Evolutionary conservation across 1,284 basidiomycete species (phyloP), one percentile per base, ranked within the genome.

Genomic region (Trichosporon ovoides): DNA sequence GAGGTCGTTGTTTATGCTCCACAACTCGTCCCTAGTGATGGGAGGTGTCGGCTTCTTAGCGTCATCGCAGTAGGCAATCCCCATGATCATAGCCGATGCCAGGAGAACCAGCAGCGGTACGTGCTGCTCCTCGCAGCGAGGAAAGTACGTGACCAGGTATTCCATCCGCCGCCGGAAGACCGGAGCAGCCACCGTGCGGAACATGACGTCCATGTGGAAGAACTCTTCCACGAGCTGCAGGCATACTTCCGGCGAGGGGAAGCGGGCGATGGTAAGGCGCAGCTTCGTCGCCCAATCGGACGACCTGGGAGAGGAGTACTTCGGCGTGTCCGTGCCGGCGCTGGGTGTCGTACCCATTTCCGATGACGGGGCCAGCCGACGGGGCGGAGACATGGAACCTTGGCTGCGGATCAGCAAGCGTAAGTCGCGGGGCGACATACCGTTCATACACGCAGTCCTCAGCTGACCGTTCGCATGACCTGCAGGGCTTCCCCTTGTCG

Each of bases 401-500:
- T 22, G 24, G 13, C 43, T 48, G 9, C n/a, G 9, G 4, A 9
- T 31, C 4, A 31, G 9, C 28, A 5, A 4, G 28, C 28, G 9
- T 31, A 9, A 31, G 9, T 9, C 4, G 4, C 28, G 9, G 28
- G 9, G 28, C 9, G n/a, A 31, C 43, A n/a, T 22, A 48, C 43
- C 43, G 43, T 10, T 48, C 43, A 13, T 52, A 52, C 9, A 34
- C 34, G 22, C 51, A 52, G 28, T 48, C 43, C 7, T 48, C 43
- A 24, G 43, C 22, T 3, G 43, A 48, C 7, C 53, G 53, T 13
- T 49, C 40, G n/a, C 58, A 59, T 5, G 50, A 20, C 6, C 19
- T n/a, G 18, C 58, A 59, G 9, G 58, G 58, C 22, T 48, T 46
- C 11, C 10, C 36, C 22, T 52, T 55, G 20, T 59, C 58, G 43